phyloP scores from a whole-genome alignment of 345 rosid species.

The Kernera saxatilis region DNA sequence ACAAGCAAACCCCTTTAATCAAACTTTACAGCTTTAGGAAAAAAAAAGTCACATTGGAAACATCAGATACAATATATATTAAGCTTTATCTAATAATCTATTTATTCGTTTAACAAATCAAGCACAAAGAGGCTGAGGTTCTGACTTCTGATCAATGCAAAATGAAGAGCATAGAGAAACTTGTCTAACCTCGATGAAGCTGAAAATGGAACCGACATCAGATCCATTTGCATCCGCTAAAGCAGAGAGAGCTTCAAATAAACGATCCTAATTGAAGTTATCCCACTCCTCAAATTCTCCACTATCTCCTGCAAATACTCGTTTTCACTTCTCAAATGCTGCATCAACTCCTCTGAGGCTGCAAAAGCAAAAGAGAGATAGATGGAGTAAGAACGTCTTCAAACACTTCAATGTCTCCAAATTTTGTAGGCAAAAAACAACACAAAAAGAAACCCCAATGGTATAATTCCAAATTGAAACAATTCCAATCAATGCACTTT shows the following conservation, averaged over 20 bases:
- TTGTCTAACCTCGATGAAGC: slow-evolving; percentile 56
- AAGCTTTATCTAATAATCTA: too few relatives aligned
- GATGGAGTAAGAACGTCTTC: neutral
- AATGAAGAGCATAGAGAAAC: slow-evolving; percentile 12
- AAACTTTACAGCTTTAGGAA: too few relatives aligned
- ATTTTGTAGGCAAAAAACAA: neutral
- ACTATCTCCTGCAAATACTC: slow-evolving; percentile 37
- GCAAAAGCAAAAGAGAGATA: slow-evolving; percentile 22
- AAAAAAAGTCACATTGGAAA: too few relatives aligned
- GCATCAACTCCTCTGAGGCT: slow-evolving; percentile 74
- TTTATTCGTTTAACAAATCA: neutral
- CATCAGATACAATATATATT: too few relatives aligned
- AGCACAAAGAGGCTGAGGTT: neutral
- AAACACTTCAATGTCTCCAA: neutral
- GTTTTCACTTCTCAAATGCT: slow-evolving; percentile 59
- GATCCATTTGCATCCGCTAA: slow-evolving; percentile 60
- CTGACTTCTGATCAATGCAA: neutral
- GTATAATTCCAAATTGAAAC: neutral
- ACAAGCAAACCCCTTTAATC: too few relatives aligned
- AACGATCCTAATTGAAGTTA: slow-evolving; percentile 54
- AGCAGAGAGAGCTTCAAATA: slow-evolving; percentile 69
- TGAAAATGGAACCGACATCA: slow-evolving; percentile 52
- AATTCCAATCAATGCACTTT: too few relatives aligned
- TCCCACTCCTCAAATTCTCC: slow-evolving; percentile 43
- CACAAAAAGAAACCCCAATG: neutral